Conservation (phyloP, 2,329 filamentous ascomycete species). For the Thielaviopsis euricoi region DNA sequence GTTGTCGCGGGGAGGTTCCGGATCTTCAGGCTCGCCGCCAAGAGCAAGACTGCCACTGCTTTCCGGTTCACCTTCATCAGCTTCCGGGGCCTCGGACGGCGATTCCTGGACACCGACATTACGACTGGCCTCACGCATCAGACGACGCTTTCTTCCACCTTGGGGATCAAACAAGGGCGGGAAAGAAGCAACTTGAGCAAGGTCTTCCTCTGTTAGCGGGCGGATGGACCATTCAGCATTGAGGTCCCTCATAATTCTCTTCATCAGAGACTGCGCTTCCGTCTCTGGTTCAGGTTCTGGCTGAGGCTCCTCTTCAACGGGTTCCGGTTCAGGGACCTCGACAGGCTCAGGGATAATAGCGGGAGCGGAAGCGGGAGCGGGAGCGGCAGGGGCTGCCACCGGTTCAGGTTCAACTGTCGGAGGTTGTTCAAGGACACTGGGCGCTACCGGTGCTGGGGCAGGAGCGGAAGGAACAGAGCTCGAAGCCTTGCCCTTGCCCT, state of each 20-base stretch:
- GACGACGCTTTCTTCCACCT: conserved; percentile 66
- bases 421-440: neutral
- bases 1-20: conserved; percentile 36
- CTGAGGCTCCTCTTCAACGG: conserved; percentile 3
- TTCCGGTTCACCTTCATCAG: conserved; percentile 59
- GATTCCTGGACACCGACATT: conserved; percentile 32
- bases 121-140: conserved; percentile 46
- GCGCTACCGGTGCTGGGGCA: neutral
- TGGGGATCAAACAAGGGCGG: conserved; percentile 71
- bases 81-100: conserved; percentile 25
- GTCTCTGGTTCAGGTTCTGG: neutral
- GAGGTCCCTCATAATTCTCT: conserved; percentile 12
- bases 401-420: neutral
- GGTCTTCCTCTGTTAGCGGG: conserved; percentile 12
- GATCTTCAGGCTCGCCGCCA: conserved; percentile 82
- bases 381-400: conserved; percentile 12
- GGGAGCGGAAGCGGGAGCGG: conserved; percentile 5
- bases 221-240: conserved; percentile 13
- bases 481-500: conserved; percentile 2
- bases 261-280: neutral
- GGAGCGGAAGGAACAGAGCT: neutral
- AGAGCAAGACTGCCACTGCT: conserved; percentile 72
- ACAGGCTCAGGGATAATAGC: neutral
- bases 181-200: conserved; percentile 15
- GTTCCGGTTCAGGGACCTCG: conserved; percentile 1